Evolutionary conservation across 2,329 filamentous ascomycete genomes (phyloP).

Genomic region (Xylogone sp.): DNA sequence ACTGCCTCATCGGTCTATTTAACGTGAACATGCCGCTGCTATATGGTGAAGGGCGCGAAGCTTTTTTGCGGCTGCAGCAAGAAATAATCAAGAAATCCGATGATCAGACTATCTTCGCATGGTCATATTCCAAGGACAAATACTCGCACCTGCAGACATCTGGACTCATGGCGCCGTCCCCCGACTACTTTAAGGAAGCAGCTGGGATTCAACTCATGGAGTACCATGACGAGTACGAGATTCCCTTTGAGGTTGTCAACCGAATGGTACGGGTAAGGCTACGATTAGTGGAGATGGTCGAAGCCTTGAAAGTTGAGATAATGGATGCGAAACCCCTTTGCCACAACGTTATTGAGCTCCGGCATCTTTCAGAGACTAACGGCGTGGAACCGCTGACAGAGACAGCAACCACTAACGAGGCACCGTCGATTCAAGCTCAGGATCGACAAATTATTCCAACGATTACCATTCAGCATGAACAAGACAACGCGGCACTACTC

Average conservation of each 20-base stretch:
- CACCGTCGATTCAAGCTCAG: too few relatives aligned
- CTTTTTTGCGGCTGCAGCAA: constrained; percentile 31
- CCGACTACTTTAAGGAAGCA: constrained; percentile 1
- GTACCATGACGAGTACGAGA: not conserved
- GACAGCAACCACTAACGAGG: too few relatives aligned
- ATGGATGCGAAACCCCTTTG: not conserved
- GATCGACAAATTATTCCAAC: too few relatives aligned
- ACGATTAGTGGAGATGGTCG: not conserved
- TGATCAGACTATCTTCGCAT: constrained; percentile 33
- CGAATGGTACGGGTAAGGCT: not conserved
- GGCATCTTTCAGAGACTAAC: not conserved
- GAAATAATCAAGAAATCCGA: constrained; percentile 30
- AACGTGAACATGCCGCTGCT: constrained; percentile 32
- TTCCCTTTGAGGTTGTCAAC: not conserved
- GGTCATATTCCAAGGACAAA: constrained; percentile 7
- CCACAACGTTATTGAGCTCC: not conserved
- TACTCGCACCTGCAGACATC: not conserved
- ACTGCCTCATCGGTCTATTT: constrained; percentile 32
- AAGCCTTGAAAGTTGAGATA: not conserved
- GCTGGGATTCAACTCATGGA: not conserved
- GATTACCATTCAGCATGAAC: too few relatives aligned
- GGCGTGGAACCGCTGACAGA: too few relatives aligned
- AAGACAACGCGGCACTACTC: too few relatives aligned
- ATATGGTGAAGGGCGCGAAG: constrained; percentile 31
- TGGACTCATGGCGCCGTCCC: constrained; percentile 6